Base-by-base conservation (phyloP, 495 filamentous ascomycete genomes). In the Aspergillus campestris region DNA sequence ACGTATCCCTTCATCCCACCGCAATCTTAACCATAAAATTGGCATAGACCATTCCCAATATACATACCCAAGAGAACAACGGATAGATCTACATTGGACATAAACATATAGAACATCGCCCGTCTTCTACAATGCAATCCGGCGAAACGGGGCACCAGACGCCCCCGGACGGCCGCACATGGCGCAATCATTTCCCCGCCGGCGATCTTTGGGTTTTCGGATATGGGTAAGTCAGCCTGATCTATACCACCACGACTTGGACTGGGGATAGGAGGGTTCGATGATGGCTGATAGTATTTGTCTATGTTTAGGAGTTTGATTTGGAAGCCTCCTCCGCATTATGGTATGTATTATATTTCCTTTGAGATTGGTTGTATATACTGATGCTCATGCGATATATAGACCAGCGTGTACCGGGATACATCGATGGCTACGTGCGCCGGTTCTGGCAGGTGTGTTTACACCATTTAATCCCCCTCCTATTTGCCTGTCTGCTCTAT, bases 301-400 rank as follows among this genome's bases (percentile, higher is more conserved):
- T 24, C 1, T 7, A 35, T 18, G 4, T 10, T 12, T 51, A 97
- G 91, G 65, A 94, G 88, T 49, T 71, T 98, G 62, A 97, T 98
- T 47, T 98, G 91, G 91, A 98, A 98, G 61, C 91, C 92, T 18
- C 94, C 92, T 39, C 92, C 94, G 40, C 86, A 95, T 59, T 95
- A 82, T 62, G 91, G 92, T 96, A 81, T 44, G 72, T 65, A 28
- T 11, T 24, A 33, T 24, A 24, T 4, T 24, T 24, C 18, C 4
- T 24, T 24, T 24, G 18, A 24, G 18, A 24, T 24, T 24, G 4
- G 18, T 24, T 24, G 4, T 24, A 24, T 24, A 24, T 24, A 24
- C 18, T 24, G 18, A 28, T 45, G 32, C 24, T 45, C 1, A 35
- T 37, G 18, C 8, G 6, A 3, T 7, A 3, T 7, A 11, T 45